phyloP scores from a whole-genome alignment of 164 flowering plant genomes.

The Chimonanthus salicifolius region DNA sequence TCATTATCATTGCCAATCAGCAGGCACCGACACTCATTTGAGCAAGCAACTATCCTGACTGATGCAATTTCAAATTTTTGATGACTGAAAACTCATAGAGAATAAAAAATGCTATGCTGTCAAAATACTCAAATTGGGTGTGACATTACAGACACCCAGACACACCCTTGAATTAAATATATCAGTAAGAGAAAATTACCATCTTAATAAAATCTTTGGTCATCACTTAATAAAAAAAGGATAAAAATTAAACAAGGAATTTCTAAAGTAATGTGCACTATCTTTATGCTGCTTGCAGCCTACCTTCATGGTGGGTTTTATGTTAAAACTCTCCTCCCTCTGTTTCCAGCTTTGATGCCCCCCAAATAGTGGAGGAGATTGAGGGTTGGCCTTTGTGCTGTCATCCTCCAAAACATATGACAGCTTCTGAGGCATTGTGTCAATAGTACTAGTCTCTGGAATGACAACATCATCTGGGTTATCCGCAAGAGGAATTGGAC shows the following conservation, averaged over 20 bases:
- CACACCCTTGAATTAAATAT: no score
- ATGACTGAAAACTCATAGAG: not conserved
- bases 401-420: conserved; percentile 63
- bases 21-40: not conserved
- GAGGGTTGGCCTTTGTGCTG: conserved; percentile 29
- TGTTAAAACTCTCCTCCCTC: conserved; percentile 70
- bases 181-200: no score
- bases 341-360: conserved; percentile 79
- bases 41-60: not conserved
- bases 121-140: not conserved
- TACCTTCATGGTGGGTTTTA: conserved; percentile 82
- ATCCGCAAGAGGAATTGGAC: conserved; percentile 65
- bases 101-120: not conserved
- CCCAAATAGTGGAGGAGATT: conserved; percentile 68
- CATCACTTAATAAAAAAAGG: no score
- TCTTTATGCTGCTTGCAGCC: not conserved
- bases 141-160: not conserved
- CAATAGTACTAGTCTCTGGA: conserved; percentile 58
- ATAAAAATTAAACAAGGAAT: not conserved
- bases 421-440: conserved; percentile 46
- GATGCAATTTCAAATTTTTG: not conserved
- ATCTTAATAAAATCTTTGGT: no score
- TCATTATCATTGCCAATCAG: not conserved
- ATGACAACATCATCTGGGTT: conserved; percentile 61
- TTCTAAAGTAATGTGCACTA: not conserved